phyloP scores from a whole-genome alignment of 805 yeast species.

The Yueomyces sinensis region DNA sequence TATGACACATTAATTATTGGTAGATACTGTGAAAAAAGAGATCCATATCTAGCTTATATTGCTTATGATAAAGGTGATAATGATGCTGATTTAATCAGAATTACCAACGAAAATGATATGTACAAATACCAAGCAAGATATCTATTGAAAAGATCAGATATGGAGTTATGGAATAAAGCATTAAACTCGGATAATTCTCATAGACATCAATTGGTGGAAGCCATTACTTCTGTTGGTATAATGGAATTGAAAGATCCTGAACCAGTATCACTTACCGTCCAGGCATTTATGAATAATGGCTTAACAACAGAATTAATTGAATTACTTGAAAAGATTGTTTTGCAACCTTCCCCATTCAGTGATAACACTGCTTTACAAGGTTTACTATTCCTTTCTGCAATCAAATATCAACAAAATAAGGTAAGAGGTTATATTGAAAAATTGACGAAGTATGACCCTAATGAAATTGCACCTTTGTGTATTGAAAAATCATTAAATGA shows the following conservation, averaged over 20 bases:
- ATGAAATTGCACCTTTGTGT: constrained; percentile 87
- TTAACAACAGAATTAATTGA: constrained; percentile 88
- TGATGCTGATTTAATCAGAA: constrained; percentile 76
- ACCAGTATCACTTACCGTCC: constrained; percentile 85
- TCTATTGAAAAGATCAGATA: constrained; percentile 76
- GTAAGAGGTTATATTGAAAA: constrained; percentile 77
- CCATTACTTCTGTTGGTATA: constrained; percentile 89
- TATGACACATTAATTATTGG: constrained; percentile 92
- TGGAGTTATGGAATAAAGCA: constrained; percentile 69
- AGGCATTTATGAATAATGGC: constrained; percentile 91
- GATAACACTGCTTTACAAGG: constrained; percentile 95
- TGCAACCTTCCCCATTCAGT: constrained; percentile 94
- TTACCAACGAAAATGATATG: constrained; percentile 96
- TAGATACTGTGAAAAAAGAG: constrained; percentile 97
- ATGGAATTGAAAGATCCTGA: constrained; percentile 90
- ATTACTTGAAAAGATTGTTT: constrained; percentile 84
- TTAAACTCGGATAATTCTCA: constrained; percentile 64
- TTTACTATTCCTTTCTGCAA: constrained; percentile 81
- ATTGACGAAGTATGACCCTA: constrained; percentile 80
- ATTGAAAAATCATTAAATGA: constrained; percentile 78
- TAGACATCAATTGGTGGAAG: constrained; percentile 86
- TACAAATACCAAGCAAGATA: constrained; percentile 98
- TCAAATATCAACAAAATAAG: constrained; percentile 83
- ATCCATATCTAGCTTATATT: constrained; percentile 94
- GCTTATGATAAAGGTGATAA: constrained; percentile 93